Percentiles rank a stretch among this genome's conserved stretches.
phyloP scores from a whole-genome alignment of 768 basidiomycete species.

The Lyophyllum semitale region DNA sequence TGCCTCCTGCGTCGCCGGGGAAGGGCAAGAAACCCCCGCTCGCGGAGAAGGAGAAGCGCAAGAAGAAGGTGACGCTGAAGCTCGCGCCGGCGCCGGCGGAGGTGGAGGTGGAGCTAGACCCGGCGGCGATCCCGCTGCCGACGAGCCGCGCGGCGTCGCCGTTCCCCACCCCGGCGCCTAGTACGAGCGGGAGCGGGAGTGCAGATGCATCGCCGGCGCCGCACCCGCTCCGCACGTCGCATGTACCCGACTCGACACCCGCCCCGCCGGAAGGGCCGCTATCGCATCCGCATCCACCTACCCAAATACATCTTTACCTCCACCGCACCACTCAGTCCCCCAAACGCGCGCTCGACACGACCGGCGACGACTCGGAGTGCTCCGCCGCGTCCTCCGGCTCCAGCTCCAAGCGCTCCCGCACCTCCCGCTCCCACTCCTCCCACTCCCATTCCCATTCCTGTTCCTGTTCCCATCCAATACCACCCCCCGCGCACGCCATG shows the following conservation, averaged over 20 bases:
- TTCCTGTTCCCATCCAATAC: too few relatives aligned
- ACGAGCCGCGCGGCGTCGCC: constrained; percentile 13
- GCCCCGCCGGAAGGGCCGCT: not conserved
- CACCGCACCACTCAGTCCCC: constrained; percentile 34
- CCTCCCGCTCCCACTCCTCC: not conserved
- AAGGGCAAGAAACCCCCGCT: constrained; percentile 27
- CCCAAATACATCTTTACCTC: constrained; percentile 4
- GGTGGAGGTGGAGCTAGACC: constrained; percentile 13
- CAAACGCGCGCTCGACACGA: constrained; percentile 35
- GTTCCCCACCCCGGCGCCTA: not conserved
- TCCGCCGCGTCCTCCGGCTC: constrained; percentile 18
- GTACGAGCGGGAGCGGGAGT: not conserved
- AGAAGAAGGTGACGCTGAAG: constrained; percentile 30
- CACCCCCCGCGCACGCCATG: constrained; percentile 4
- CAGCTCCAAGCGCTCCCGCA: constrained; percentile 9
- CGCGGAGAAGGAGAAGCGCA: constrained; percentile 25
- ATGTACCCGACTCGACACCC: not conserved
- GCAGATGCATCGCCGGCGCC: not conserved
- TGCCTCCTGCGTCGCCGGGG: constrained; percentile 31
- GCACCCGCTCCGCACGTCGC: constrained; percentile 20
- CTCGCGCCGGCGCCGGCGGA: constrained; percentile 13
- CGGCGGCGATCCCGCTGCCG: constrained; percentile 12
- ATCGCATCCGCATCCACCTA: not conserved
- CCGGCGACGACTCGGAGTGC: constrained; percentile 18
- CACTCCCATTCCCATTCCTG: not conserved